phyloP scores from a whole-genome alignment of 176 grass and related monocot species.

The Rhipidocladum racemiflorum region DNA sequence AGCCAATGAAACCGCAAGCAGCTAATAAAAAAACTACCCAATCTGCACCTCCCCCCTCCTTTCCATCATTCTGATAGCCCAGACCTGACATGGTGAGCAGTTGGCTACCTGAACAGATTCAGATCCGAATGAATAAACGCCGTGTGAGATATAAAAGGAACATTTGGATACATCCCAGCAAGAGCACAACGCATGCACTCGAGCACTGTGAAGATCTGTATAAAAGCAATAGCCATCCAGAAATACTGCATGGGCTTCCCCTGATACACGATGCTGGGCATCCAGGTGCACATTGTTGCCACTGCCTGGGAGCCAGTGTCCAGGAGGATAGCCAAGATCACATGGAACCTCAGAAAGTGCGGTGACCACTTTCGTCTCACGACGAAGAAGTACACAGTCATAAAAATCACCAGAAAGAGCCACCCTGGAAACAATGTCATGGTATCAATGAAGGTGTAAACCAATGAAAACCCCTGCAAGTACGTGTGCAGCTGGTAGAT shows the following conservation, averaged over 20 bases:
- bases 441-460: constrained; percentile 80
- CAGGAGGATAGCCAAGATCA: constrained; percentile 75
- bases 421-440: constrained; percentile 72
- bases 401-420: constrained; percentile 68
- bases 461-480: constrained; percentile 65
- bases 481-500: constrained; percentile 74
- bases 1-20: constrained; percentile 3
- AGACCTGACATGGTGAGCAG: background rate
- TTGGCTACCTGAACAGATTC: constrained; percentile 64
- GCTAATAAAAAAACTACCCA: constrained; percentile 6
- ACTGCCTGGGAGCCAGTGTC: constrained; percentile 78
- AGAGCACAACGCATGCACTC: constrained; percentile 85
- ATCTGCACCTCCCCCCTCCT: background rate
- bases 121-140: constrained; percentile 89
- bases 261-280: constrained; percentile 66
- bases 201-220: constrained; percentile 71
- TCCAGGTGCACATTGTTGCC: constrained; percentile 81
- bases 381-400: constrained; percentile 72
- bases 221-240: constrained; percentile 70
- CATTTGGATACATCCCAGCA: constrained; percentile 68
- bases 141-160: constrained; percentile 72
- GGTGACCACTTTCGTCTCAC: constrained; percentile 82
- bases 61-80: background rate
- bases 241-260: constrained; percentile 63
- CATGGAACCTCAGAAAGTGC: constrained; percentile 87